Evolutionary conservation across 805 yeast species (phyloP), one percentile per base, ranked within the genome.

Genomic region (Ogataea corticis): DNA sequence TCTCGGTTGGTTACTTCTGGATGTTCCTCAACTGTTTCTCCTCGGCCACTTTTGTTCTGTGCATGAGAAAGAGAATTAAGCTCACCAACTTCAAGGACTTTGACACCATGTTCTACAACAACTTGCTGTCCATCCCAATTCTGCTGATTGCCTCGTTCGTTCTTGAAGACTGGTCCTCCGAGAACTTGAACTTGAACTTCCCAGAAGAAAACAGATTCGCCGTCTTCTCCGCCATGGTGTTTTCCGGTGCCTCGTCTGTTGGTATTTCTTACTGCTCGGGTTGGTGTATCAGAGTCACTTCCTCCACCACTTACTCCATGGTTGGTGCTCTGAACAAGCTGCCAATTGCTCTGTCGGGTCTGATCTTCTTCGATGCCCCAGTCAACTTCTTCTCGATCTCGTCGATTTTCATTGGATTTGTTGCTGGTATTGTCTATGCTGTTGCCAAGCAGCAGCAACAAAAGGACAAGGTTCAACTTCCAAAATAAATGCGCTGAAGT

Each of bases 211-310:
- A 79, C 57, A 79, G 91, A 66, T 68, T 73, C 52, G 77, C 92
- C 35, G 79, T 88, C 47, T 76, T 89, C 52, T 69, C 83, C 36
- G 83, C 89, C 58, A 91, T 94, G 96, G 61, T 94, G 52, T 79
- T 92, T 64, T 88, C 97, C 30, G 99, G 99, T 69, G 80, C 87
- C 57, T 85, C 96, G 36, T 85, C 97, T 27, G 96, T 94, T 43
- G 97, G 96, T 73, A 94, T 94, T 67, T 92, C 98, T 36, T 94
- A 94, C 80, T 89, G 97, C 71, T 90, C 98, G 11, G 99, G 97
- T 51, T 94, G 99, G 99, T 94, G 99, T 80, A 96, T 94, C 55
- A 88, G 99, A 75, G 98, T 94, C 54, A 94, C 99, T 35, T 89
- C 97, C 17, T 91, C 98, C 21, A 94, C 99, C 45, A 94, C 99